Evolutionary conservation across 1,284 basidiomycete species (phyloP).

Genomic region (Apiotrichum porosum): DNA sequence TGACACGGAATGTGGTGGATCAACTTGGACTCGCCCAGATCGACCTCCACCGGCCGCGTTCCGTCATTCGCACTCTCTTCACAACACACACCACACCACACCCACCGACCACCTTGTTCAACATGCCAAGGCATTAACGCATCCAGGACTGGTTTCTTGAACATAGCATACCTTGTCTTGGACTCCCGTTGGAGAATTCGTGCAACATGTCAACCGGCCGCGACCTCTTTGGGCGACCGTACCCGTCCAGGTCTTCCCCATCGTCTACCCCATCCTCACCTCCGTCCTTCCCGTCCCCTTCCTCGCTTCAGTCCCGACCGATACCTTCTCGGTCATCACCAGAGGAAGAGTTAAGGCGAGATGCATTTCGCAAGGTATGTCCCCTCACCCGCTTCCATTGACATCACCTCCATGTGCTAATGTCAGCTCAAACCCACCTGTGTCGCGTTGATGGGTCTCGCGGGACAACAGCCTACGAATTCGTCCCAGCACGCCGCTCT

Average conservation of each 20-base stretch:
- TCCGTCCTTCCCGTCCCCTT: background rate
- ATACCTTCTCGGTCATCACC: no score
- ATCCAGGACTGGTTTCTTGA: no score
- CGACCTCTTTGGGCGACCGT: slow-evolving; percentile 16
- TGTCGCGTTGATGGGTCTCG: slow-evolving; percentile 67
- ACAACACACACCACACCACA: no score
- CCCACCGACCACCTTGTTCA: no score
- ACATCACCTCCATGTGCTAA: no score
- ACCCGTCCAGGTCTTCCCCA: background rate
- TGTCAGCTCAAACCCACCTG: slow-evolving; percentile 68
- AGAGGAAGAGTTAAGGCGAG: slow-evolving; percentile 25
- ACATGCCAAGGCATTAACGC: no score
- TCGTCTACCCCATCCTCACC: background rate
- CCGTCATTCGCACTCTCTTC: no score
- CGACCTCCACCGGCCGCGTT: no score
- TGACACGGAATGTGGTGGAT: no score
- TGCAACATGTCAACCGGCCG: slow-evolving; percentile 10
- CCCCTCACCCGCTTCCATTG: background rate
- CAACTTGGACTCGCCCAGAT: no score
- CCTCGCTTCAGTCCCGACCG: background rate
- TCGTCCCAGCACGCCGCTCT: slow-evolving; percentile 55
- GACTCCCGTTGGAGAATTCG: no score
- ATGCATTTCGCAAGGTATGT: slow-evolving; percentile 35
- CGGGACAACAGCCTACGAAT: slow-evolving; percentile 57
- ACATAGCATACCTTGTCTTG: no score